Evolutionary conservation across 2,329 filamentous ascomycete species (phyloP).

Genomic region (Scedosporium minutisporum): DNA sequence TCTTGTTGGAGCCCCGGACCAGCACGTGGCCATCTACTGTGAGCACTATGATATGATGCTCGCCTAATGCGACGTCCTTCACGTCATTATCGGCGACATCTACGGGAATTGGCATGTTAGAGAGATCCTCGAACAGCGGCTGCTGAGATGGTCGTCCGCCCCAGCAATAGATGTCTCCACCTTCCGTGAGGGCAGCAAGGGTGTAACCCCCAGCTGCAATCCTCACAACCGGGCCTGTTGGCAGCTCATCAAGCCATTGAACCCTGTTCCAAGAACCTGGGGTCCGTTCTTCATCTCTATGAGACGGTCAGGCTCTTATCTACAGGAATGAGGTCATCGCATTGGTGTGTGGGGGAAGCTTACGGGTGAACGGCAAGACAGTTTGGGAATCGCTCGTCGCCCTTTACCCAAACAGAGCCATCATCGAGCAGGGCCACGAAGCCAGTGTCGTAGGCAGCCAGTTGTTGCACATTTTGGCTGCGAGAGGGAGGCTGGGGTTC

Average conservation of each 20-base stretch:
- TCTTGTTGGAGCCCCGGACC: conserved; percentile 44
- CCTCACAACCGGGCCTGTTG: conserved; percentile 38
- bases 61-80: conserved; percentile 46
- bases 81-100: conserved; percentile 40
- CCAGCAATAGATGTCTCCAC: conserved; percentile 53
- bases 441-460: conserved; percentile 38
- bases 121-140: conserved; percentile 6
- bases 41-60: conserved; percentile 48
- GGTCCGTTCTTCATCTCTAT: conserved; percentile 29
- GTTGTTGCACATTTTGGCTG: conserved; percentile 23
- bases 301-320: conserved; percentile 9
- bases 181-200: conserved; percentile 46
- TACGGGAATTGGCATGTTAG: conserved; percentile 29
- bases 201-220: conserved; percentile 48
- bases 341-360: background rate
- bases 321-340: background rate
- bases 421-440: conserved; percentile 35
- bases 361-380: conserved; percentile 28
- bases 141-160: conserved; percentile 24
- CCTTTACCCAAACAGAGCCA: conserved; percentile 41
- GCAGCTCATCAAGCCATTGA: conserved; percentile 39
- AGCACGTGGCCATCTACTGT: conserved; percentile 40
- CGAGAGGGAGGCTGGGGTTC: background rate
- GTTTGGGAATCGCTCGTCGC: conserved; percentile 47
- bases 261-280: conserved; percentile 29